Conservation (phyloP, 1,139 yeast genomes). For the Diutina ranongensis region DNA sequence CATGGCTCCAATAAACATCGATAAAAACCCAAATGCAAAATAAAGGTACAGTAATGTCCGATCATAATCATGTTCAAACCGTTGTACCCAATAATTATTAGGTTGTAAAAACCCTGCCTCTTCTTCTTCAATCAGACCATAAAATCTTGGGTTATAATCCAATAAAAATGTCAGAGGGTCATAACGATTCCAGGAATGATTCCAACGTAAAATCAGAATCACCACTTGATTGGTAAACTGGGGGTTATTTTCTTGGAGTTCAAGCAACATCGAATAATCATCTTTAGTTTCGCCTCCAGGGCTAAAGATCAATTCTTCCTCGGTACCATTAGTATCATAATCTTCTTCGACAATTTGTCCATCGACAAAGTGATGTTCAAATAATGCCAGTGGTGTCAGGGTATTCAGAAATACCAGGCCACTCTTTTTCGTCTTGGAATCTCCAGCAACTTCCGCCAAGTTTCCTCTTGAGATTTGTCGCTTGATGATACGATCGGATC, state of each 20-base stretch:
- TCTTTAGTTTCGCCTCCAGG: background rate
- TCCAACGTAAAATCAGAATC: background rate
- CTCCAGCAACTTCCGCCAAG: background rate
- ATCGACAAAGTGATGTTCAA: background rate
- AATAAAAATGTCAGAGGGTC: background rate
- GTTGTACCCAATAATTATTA: conserved; percentile 14
- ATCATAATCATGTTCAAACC: conserved; percentile 26
- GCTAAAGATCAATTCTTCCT: background rate
- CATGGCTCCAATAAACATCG: conserved; percentile 30
- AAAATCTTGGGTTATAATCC: conserved; percentile 7
- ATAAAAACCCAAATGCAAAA: conserved; percentile 24
- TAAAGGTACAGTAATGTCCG: conserved; percentile 26
- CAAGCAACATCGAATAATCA: background rate
- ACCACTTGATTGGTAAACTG: background rate
- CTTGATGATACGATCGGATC: conserved; percentile 21
- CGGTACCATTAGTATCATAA: background rate
- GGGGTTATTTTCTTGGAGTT: background rate
- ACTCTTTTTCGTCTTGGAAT: too few relatives aligned
- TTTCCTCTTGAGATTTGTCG: conserved; percentile 16
- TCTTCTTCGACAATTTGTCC: background rate
- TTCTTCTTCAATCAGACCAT: conserved; percentile 26
- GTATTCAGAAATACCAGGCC: background rate
- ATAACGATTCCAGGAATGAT: background rate
- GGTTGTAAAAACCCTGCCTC: conserved; percentile 16
- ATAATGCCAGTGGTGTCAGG: background rate